Evolutionary conservation across 1,284 basidiomycete species (phyloP), one percentile per base, ranked within the genome.

Genomic region (Cryptococcus wingfieldii): DNA sequence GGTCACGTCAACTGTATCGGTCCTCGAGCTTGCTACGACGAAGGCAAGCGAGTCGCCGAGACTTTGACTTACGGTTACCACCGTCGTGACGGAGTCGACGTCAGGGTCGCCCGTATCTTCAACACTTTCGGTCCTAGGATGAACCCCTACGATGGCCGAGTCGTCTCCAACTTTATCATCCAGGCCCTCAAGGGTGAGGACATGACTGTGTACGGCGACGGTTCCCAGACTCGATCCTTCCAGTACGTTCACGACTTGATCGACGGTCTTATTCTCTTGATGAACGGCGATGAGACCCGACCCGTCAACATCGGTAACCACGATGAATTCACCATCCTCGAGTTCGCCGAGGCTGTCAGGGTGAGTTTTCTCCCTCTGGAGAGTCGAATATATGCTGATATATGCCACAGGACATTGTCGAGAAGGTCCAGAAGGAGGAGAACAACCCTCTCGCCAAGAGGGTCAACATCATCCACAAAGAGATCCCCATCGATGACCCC

Each of bases 1-100:
- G 93, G 95, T 47, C 88, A 98, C 75, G 95, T 98, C 70, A 98
- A 98, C 80, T 92, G 92, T 46, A 96, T 94, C 65, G 94, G 95
- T 28, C 90, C 91, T 58, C 87, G 95, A 60, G 94, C 95, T 37
- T 98, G 95, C 78, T 98, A 98, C 75, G 95, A 98, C 70, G 95
- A 98, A 80, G 95, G 91, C 51, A 95, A 95, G 79, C 90, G 91
- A 69, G 90, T 95, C 43, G 91, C 91, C 47, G 91, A 95, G 79
- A 95, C 92, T 12, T 79, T 97, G 66, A 93, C 93, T 10, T 96
- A 96, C 72, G 93, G 92, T 50, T 98, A 89, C 81, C 87, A 89
- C 65, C 83, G 89, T 58, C 94, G 96, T 76, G 92, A 98, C 71
- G 86, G 86, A 54, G 94, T 98, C 56, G 90, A 97, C 65, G 90